Conservation (phyloP, 83 land plant species). For the Thuja plicata region DNA sequence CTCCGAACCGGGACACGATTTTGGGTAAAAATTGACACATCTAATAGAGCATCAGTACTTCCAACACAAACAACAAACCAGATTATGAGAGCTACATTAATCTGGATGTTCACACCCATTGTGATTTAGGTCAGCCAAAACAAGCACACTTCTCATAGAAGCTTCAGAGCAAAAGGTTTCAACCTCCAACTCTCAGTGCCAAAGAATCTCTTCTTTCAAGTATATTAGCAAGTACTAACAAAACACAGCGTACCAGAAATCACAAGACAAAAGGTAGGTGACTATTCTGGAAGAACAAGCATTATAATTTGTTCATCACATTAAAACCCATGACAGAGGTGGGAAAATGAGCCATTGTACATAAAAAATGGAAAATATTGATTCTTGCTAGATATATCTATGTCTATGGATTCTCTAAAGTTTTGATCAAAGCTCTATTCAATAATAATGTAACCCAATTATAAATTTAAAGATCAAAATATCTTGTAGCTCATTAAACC, state of each 20-base stretch:
- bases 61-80: background rate
- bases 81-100: background rate
- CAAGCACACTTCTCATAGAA: background rate
- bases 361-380: background rate
- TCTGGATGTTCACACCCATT: background rate
- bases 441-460: background rate
- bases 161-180: background rate
- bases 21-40: conserved; percentile 60
- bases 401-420: background rate
- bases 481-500: no score
- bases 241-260: no score
- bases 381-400: background rate
- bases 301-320: background rate
- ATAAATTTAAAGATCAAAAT: no score
- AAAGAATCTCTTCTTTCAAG: background rate
- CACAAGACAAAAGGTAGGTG: background rate
- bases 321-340: background rate
- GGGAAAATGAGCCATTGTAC: background rate
- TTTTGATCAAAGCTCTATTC: background rate
- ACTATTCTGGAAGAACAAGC: background rate
- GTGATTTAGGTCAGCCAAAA: background rate
- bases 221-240: background rate
- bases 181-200: background rate
- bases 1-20: conserved; percentile 65
- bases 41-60: background rate